Base-by-base conservation (phyloP, 192 early-diverging fungal genomes). In the Backusella sp. region DNA sequence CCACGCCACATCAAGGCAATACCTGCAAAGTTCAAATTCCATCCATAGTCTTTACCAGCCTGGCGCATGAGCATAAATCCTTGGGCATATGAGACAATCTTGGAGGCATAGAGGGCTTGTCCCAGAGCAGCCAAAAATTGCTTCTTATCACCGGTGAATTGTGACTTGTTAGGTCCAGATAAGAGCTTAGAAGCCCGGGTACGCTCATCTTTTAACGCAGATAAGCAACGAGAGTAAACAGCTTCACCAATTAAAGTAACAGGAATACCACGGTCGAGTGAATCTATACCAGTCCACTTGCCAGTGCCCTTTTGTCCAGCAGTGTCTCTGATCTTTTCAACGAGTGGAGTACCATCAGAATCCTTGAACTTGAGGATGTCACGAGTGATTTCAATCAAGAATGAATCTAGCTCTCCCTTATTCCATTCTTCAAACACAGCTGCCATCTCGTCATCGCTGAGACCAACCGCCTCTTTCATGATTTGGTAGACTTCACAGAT, bases 1-100 rank as follows among this genome's bases (percentile, higher is more conserved):
- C 96, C 97, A 75, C 96, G 91, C 97, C 97, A 99, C 97, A 99
- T 99, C 35, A 99, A 87, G 67, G 97, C 96, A 86, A 99, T 99
- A 65, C 95, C 95, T 41, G 95, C 96, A 83, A 95, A 94, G 92
- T 98, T 97, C 78, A 99, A 87, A 84, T 97, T 90, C 97, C 97
- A 99, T 66, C 86, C 86, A 85, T 92, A 90, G 81, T 92, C 92
- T 85, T 94, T 90, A 82, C 94, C 95, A 70, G 95, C 96, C 87
- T 96, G 94, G 65, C 97, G 93, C 87, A 99, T 91, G 73, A 97
- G 88, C 96, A 99, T 99, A 87, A 97, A 99, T 66, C 97, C 97
- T 88, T 99, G 97, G 35, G 97, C 96, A 82, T 99, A 98, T 44
- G 96, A 97, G 77, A 99, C 94, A 82, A 99, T 93, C 93, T 99